Evolutionary conservation across 2,329 filamentous ascomycete species (phyloP).

Genomic region (Knufia fluminis): DNA sequence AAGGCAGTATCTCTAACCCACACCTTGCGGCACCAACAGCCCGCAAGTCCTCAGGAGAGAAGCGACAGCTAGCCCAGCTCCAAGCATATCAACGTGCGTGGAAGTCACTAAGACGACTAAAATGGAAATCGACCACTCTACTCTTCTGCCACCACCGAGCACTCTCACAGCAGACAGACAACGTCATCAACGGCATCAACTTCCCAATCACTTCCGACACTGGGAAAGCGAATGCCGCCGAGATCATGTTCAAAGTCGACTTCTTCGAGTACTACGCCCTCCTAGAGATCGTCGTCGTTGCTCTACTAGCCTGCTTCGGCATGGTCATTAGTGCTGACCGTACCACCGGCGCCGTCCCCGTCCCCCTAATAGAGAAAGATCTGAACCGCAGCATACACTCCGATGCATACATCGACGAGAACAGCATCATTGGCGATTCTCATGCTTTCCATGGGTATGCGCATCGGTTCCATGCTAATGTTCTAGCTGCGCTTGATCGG

Average conservation of each 20-base stretch:
- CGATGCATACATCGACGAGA: not conserved
- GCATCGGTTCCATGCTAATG: slow-evolving; percentile 61
- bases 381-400: slow-evolving; percentile 1
- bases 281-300: slow-evolving; percentile 60
- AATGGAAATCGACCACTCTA: slow-evolving; percentile 10
- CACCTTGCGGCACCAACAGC: not conserved
- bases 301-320: slow-evolving; percentile 56
- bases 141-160: slow-evolving; percentile 8
- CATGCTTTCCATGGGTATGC: slow-evolving; percentile 19
- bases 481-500: slow-evolving; percentile 54
- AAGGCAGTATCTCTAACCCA: slow-evolving; percentile 1
- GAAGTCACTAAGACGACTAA: slow-evolving; percentile 2
- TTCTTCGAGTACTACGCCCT: slow-evolving; percentile 69
- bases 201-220: slow-evolving; percentile 9
- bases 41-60: not conserved
- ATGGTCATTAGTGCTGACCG: slow-evolving; percentile 30
- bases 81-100: slow-evolving; percentile 3
- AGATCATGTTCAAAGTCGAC: slow-evolving; percentile 67
- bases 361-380: not conserved
- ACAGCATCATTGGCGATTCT: slow-evolving; percentile 21
- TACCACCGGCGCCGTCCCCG: not conserved
- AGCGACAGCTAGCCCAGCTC: slow-evolving; percentile 2
- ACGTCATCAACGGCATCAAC: slow-evolving; percentile 5
- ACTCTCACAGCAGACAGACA: slow-evolving; percentile 7
- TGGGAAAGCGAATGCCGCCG: slow-evolving; percentile 30